These are phyloP conservation scores for Rhododendron williamsianum DNA, from an alignment of 148 eudicot genomes.

Conservation along the genomic window DNA sequence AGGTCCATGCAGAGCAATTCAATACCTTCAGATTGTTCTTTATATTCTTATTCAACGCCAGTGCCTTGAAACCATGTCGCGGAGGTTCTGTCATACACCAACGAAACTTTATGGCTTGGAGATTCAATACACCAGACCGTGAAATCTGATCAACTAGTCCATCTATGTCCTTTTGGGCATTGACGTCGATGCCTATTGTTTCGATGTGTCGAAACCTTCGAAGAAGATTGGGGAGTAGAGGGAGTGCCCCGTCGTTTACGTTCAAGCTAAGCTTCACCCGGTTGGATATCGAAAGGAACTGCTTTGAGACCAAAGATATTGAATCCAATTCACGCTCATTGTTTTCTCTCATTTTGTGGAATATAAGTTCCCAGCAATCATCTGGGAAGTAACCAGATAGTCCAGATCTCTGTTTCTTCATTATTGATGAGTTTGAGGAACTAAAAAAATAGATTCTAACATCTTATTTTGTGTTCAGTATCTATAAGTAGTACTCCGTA, in stretches of 20 bases:
- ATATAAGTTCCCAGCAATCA: not conserved
- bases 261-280: not conserved
- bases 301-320: not conserved
- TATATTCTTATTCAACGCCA: not conserved
- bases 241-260: not conserved
- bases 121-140: not conserved
- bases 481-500: too few species aligned
- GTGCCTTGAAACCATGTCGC: not conserved
- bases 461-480: too few species aligned
- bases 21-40: not conserved
- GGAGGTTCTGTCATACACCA: not conserved
- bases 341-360: not conserved
- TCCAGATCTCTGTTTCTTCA: not conserved
- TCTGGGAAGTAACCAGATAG: not conserved
- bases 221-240: not conserved
- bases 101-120: not conserved
- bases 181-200: not conserved
- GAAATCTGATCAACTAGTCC: not conserved
- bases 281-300: not conserved
- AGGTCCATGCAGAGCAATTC: not conserved
- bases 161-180: not conserved
- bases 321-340: not conserved
- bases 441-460: too few species aligned
- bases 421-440: not conserved
- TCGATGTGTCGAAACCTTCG: not conserved